Conservation (phyloP, 106 monocot genomes). For the Dendrobium huoshanense region DNA sequence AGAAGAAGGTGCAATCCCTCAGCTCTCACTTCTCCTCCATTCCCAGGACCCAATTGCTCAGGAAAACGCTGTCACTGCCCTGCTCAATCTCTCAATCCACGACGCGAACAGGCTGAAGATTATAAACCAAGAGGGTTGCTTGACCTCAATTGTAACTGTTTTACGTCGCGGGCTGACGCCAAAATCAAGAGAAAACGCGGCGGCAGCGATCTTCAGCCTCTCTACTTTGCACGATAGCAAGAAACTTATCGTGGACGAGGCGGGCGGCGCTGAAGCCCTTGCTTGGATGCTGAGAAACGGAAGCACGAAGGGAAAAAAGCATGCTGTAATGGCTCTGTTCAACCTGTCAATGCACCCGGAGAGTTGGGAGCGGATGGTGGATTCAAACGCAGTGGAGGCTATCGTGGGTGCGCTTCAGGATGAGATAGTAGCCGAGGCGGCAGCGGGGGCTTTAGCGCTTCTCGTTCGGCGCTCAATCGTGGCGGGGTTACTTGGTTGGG, state of each 20-base stretch:
- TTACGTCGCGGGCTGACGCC: slow-evolving; percentile 38
- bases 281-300: slow-evolving; percentile 40
- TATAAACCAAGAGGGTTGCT: slow-evolving; percentile 51
- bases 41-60: background rate
- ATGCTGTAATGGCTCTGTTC: slow-evolving; percentile 72
- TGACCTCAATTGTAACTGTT: slow-evolving; percentile 52
- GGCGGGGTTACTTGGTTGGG: slow-evolving; percentile 18
- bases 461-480: slow-evolving; percentile 32
- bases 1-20: slow-evolving; percentile 2
- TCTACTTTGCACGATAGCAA: slow-evolving; percentile 70
- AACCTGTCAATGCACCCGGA: slow-evolving; percentile 55
- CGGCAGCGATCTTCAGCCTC: slow-evolving; percentile 70
- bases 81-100: slow-evolving; percentile 19
- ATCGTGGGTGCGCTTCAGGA: slow-evolving; percentile 34
- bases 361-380: slow-evolving; percentile 35
- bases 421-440: slow-evolving; percentile 65
- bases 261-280: slow-evolving; percentile 42
- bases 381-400: slow-evolving; percentile 37
- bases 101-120: slow-evolving; percentile 9
- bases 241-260: slow-evolving; percentile 43
- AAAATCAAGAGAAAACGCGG: slow-evolving; percentile 72
- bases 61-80: slow-evolving; percentile 11
- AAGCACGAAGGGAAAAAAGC: slow-evolving; percentile 55
- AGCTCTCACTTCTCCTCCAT: slow-evolving; percentile 4
- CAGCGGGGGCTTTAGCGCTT: slow-evolving; percentile 61